Base-by-base conservation (phyloP, 2,329 filamentous ascomycete genomes). In the Chlorencoelia australis region DNA sequence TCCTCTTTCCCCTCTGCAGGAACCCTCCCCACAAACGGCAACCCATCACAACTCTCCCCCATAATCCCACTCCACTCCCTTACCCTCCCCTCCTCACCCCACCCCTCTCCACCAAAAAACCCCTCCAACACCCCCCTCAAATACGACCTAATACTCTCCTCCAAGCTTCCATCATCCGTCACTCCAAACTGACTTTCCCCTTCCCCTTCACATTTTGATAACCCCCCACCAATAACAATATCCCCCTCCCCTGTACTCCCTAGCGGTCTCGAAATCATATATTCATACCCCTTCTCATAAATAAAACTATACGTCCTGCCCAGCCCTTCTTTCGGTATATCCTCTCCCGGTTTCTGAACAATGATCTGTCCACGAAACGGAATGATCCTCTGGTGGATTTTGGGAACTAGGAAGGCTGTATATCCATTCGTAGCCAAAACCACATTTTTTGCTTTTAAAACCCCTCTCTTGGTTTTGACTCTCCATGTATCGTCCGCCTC, bases 281-380 rank as follows among this genome's bases (percentile, higher is more conserved):
- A 83, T 42, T 82, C 79, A 49, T 77, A 81, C 1, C 76, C 73
- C 16, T 60, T 57, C 2, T 63, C 61, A 49, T 75, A 75, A 17
- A 79, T 69, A 45, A 82, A 75, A 14, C 18, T 75, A 49, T 8
- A 63, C 13, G 57, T 60, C 10, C 46, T 40, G 33, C 42, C 17
- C 26, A 59, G 33, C 5, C 52, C 43, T 20, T 44, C 31, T 3
- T 35, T 35, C 18, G 43, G 51, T 33, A 52, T 57, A 14, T 43
- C 49, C 14, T 15, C 42, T 2, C 56, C 58, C 0, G 59, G 57
- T 16, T 54, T 44, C 30, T 61, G 56, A 5, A 67, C 67, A 1
- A 65, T 64, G 32, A 71, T 59, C 43, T 73, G 68, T 0, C 68
- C 69, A 2, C 69, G 57, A 6, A 68, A 39, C 0, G 71, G 69